Base-by-base conservation (phyloP, 164 flowering plant genomes). In the Vitis amurensis region DNA sequence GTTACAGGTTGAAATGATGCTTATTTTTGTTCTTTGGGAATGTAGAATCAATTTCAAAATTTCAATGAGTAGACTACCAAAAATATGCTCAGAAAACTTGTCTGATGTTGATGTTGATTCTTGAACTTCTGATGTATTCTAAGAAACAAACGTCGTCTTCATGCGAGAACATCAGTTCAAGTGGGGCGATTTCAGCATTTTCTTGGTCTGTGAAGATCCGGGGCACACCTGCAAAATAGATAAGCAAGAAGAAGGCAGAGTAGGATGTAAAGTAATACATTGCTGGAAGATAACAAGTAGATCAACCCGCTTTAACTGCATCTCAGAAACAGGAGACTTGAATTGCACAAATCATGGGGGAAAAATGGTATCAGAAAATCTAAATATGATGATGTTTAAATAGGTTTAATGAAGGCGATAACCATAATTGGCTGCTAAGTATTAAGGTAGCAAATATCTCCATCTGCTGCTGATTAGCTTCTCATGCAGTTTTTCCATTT, bases 51-150 rank as follows among this genome's bases (percentile, higher is more conserved):
- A 55, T 19, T 11, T 52, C 56, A 47, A 55, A 71, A 5, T 55
- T 52, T 16, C 2, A 44, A n/a, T 29, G 11, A 70, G 60, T 63
- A 67, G 23, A 30, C 44, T 7, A 30, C n/a, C 3, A 27, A 15
- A 53, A 65, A 19, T 50, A 57, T 15, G 63, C 62, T 85, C 75
- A 92, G 61, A 75, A 86, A 16, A 94, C 98, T 87, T 92, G 97
- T 85, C 97, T 88, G 74, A 95, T 89, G 71, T 91, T 95, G 68
- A 93, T 87, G 78, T 95, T 95, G 81, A 93, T 90, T 79, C 99
- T 95, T 50, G 99, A 95, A 64, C 82, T 85, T 76, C 85, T 73
- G 66, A 90, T 87, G 75, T 95, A 95, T 50, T 93, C 90, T 81
- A 79, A 68, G 76, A 83, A 87, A 81, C 68, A 76, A 11, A 17